phyloP scores from a whole-genome alignment of 1,139 yeast genomes.

The Nakaseomyces sp. region DNA sequence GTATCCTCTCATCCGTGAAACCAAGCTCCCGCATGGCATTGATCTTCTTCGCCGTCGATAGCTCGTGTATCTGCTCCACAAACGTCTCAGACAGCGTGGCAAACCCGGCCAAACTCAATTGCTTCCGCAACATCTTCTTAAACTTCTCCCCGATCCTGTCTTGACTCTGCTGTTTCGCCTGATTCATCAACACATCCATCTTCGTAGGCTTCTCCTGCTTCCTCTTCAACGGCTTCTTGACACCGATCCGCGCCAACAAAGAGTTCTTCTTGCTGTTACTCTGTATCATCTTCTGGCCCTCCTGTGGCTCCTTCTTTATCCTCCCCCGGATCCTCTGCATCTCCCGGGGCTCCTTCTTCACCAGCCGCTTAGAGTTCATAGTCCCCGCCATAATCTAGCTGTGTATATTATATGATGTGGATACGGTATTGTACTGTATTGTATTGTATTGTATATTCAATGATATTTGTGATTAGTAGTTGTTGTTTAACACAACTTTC shows the following conservation, averaged over 20 bases:
- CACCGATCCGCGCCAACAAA: no score
- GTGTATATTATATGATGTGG: no score
- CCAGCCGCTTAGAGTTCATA: no score
- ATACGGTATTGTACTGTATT: no score
- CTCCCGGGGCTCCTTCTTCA: not conserved
- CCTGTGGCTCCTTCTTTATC: not conserved
- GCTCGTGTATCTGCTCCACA: not conserved
- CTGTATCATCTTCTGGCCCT: no score
- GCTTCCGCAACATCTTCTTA: not conserved
- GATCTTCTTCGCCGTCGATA: not conserved
- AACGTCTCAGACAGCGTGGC: not conserved
- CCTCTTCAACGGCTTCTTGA: not conserved
- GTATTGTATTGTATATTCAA: no score
- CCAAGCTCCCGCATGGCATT: slow-evolving; percentile 2
- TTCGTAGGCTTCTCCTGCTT: not conserved
- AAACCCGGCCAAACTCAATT: not conserved
- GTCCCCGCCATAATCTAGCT: not conserved
- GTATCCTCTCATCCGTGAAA: not conserved
- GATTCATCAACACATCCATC: not conserved
- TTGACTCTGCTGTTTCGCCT: not conserved
- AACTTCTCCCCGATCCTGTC: not conserved
- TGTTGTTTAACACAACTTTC: no score
- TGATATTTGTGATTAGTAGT: no score
- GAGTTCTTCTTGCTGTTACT: no score
- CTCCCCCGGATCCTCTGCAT: not conserved